Percentiles rank a stretch among this genome's conserved stretches.
These are phyloP conservation scores for Leccinellum luteum DNA, from an alignment of 768 basidiomycete genomes.

Conservation along the genomic window DNA sequence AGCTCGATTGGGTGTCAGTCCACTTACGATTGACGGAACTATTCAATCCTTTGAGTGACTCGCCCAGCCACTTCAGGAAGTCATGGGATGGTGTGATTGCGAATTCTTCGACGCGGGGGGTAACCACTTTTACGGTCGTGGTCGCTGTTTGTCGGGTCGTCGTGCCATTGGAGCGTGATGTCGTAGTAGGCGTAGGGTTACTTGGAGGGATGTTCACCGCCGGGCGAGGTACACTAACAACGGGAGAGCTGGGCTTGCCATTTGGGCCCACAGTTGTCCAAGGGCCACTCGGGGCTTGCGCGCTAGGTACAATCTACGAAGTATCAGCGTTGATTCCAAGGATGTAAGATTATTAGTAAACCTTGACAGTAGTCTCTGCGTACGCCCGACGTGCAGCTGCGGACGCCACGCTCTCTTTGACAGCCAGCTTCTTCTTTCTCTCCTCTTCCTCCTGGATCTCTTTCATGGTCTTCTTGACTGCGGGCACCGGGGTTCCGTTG, in stretches of 20 bases:
- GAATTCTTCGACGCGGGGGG: constrained; percentile 55
- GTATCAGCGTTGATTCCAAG: constrained; percentile 1
- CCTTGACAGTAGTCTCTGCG: constrained; percentile 78
- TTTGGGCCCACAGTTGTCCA: constrained; percentile 88
- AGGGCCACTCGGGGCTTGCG: constrained; percentile 45
- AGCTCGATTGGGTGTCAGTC: neutral
- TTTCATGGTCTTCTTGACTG: constrained; percentile 90
- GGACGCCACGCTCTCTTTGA: constrained; percentile 58
- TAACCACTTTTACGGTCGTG: constrained; percentile 29
- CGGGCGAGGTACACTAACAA: constrained; percentile 34
- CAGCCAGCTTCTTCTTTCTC: constrained; percentile 64
- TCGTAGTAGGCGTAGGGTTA: constrained; percentile 29
- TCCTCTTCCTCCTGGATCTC: constrained; percentile 99
- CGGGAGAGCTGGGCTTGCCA: constrained; percentile 52
- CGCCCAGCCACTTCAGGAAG: constrained; percentile 88
- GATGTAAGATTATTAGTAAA: constrained; percentile 25
- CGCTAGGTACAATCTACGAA: constrained; percentile 32
- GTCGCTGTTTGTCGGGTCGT: constrained; percentile 37
- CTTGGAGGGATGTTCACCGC: constrained; percentile 30
- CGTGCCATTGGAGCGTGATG: constrained; percentile 38
- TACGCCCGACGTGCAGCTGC: constrained; percentile 67
- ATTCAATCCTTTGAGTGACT: constrained; percentile 74
- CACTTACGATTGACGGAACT: constrained; percentile 52
- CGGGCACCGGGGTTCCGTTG: constrained; percentile 49
- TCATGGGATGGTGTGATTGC: constrained; percentile 76